These are phyloP conservation scores for Boletellus deceptivus DNA, from an alignment of 1,284 basidiomycete species.

Conservation along the genomic window DNA sequence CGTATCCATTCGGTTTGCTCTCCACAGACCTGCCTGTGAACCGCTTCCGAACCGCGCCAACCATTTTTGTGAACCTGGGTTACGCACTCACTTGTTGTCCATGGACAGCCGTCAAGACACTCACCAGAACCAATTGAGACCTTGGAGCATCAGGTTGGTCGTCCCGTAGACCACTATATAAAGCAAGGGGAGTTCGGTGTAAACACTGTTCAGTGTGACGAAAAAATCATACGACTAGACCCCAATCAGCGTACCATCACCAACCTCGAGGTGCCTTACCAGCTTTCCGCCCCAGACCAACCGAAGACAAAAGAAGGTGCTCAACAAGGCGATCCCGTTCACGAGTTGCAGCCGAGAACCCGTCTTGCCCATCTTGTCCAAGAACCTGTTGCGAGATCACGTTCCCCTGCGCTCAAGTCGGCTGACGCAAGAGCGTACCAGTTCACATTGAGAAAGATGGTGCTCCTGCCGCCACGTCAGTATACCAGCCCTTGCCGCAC, in stretches of 20 bases:
- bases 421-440: slow-evolving; percentile 43
- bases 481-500: slow-evolving; percentile 1
- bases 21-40: slow-evolving; percentile 34
- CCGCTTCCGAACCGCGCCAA: slow-evolving; percentile 54
- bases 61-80: slow-evolving; percentile 67
- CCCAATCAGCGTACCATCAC: slow-evolving; percentile 7
- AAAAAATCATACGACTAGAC: slow-evolving; percentile 62
- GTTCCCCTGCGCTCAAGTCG: background rate
- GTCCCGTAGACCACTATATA: slow-evolving; percentile 50
- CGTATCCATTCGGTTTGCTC: slow-evolving; percentile 12
- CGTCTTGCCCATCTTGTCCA: slow-evolving; percentile 71
- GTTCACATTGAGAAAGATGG: slow-evolving; percentile 75
- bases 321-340: slow-evolving; percentile 64
- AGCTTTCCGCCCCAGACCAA: slow-evolving; percentile 64
- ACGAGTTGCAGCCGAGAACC: slow-evolving; percentile 63
- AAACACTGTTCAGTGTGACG: slow-evolving; percentile 48
- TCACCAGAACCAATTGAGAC: slow-evolving; percentile 72
- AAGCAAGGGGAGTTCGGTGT: slow-evolving; percentile 45
- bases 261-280: slow-evolving; percentile 37
- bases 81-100: slow-evolving; percentile 1
- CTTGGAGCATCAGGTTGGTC: slow-evolving; percentile 61
- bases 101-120: slow-evolving; percentile 18
- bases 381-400: slow-evolving; percentile 45
- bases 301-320: slow-evolving; percentile 60
- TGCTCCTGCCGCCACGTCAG: slow-evolving; percentile 49